Base-by-base conservation (phyloP, 1,284 basidiomycete species). In the Cystobasidiaceae sp. region DNA sequence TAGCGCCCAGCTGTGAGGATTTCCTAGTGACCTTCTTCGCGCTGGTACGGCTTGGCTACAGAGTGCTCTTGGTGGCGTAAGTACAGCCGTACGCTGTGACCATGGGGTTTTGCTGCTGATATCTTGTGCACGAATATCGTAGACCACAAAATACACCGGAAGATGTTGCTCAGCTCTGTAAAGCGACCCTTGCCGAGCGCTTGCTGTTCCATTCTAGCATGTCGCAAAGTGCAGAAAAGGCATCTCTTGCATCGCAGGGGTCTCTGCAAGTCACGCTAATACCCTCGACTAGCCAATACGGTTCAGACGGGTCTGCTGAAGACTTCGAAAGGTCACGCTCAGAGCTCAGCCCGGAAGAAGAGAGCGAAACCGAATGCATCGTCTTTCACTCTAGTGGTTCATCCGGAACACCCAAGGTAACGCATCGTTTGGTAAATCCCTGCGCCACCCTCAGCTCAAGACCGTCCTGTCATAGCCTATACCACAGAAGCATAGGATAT, bases 131-230 rank as follows among this genome's bases (percentile, higher is more conserved):
- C 44, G 37, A 28, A 5, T 45, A 4, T 49, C 62, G n/a, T n/a
- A 72, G 77, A 45, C 70, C 76, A 0, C 76, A 85, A 75, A 85
- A 85, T 73, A 82, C 82, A 0, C 77, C 81, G 0, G 76, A 82
- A 0, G 83, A 84, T 3, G 79, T 84, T 30, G 82, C 82, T 0
- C 83, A 85, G 70, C 76, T 86, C 46, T 77, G 81, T 71, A 78
- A 79, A 39, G 71, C 78, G n/a, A 85, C 83, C 1, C 74, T 78
- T 9, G 75, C 81, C 0, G 74, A 76, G 0, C 78, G 80, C 64
- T 68, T 86, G 21, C 79, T 85, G 60, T 81, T 79, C 55, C 80
- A 81, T 8, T 48, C 66, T 3, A 73, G 71, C 7, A 77, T 78
- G 66, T 68, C 75, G 6, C 78, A 77, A 59, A 80, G 80, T 65